These are phyloP conservation scores for Globisporangium iwayamae DNA, from an alignment of 352 stramenopile genomes.

Conservation along the genomic window DNA sequence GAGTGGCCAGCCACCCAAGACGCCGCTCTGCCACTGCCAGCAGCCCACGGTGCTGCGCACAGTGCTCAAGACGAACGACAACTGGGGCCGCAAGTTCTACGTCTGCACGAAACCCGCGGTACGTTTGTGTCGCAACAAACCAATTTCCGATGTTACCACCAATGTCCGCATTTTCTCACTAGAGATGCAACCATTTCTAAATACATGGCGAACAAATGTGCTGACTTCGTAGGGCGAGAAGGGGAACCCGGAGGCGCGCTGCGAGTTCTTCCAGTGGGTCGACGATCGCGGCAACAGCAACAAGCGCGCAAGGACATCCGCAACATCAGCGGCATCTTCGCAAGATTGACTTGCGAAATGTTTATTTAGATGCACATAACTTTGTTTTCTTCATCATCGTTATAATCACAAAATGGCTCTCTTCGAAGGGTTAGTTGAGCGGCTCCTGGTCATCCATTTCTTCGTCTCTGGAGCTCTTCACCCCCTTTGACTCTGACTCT, in stretches of 20 bases:
- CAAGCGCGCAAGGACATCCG: slow-evolving; percentile 8
- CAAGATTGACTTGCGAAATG: not conserved
- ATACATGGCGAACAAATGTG: not conserved
- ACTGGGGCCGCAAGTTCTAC: slow-evolving; percentile 84
- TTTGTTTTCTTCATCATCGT: not conserved
- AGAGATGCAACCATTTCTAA: not conserved
- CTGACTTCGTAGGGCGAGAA: slow-evolving; percentile 55
- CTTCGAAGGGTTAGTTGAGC: not conserved
- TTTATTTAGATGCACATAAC: not conserved
- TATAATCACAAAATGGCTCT: slow-evolving; percentile 3
- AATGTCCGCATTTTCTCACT: not conserved
- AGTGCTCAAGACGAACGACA: slow-evolving; percentile 77
- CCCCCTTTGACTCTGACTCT: not conserved
- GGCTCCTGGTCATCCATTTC: not conserved
- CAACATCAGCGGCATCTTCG: not conserved
- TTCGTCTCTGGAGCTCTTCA: not conserved
- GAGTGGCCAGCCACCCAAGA: slow-evolving; percentile 50
- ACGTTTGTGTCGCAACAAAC: not conserved
- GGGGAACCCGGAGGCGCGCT: slow-evolving; percentile 67
- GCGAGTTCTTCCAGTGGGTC: slow-evolving; percentile 86
- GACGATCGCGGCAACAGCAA: slow-evolving; percentile 29
- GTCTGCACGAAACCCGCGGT: slow-evolving; percentile 82
- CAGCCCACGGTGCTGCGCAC: slow-evolving; percentile 69
- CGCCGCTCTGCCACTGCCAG: slow-evolving; percentile 61
- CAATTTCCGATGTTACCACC: too few species aligned